phyloP scores from a whole-genome alignment of 495 filamentous ascomycete genomes.

The Penicillium lagena region DNA sequence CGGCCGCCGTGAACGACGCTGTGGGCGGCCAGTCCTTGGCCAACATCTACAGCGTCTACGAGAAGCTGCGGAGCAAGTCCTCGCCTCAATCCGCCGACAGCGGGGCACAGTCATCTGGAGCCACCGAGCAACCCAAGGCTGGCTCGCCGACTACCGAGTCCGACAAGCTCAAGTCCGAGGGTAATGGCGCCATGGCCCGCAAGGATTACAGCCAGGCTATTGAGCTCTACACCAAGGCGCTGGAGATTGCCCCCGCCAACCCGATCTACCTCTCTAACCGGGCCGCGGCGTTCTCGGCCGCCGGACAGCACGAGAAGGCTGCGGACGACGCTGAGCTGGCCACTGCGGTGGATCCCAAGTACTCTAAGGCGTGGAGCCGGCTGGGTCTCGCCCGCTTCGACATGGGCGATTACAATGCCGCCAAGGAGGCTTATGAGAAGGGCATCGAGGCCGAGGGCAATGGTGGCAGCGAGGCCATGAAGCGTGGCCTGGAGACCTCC shows the following conservation, averaged over 20 bases:
- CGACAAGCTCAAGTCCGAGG: conserved; percentile 81
- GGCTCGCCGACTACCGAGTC: conserved; percentile 56
- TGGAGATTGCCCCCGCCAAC: conserved; percentile 74
- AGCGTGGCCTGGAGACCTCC: conserved; percentile 88
- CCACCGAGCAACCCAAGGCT: conserved; percentile 18
- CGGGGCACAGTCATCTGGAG: conserved; percentile 13
- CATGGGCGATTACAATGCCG: conserved; percentile 79
- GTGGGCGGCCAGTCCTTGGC: conserved; percentile 78
- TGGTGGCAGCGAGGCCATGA: conserved; percentile 77
- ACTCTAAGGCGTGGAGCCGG: conserved; percentile 93
- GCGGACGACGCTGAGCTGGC: conserved; percentile 83
- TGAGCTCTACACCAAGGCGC: conserved; percentile 76
- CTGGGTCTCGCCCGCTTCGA: conserved; percentile 87
- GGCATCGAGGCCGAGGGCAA: conserved; percentile 93
- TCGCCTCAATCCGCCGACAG: conserved; percentile 24
- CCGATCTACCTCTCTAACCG: conserved; percentile 97
- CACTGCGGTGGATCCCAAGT: conserved; percentile 76
- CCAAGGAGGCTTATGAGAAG: conserved; percentile 89
- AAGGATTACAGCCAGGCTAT: conserved; percentile 83
- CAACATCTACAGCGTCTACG: conserved; percentile 89
- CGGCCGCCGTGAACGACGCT: conserved; percentile 65
- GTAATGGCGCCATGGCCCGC: conserved; percentile 87
- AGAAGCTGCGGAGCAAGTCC: conserved; percentile 77
- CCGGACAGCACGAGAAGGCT: conserved; percentile 73
- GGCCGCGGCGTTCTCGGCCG: conserved; percentile 81